Percentiles rank a stretch among this genome's conserved stretches.
phyloP scores from a whole-genome alignment of 2,329 filamentous ascomycete species.

The Xylaria sp. region DNA sequence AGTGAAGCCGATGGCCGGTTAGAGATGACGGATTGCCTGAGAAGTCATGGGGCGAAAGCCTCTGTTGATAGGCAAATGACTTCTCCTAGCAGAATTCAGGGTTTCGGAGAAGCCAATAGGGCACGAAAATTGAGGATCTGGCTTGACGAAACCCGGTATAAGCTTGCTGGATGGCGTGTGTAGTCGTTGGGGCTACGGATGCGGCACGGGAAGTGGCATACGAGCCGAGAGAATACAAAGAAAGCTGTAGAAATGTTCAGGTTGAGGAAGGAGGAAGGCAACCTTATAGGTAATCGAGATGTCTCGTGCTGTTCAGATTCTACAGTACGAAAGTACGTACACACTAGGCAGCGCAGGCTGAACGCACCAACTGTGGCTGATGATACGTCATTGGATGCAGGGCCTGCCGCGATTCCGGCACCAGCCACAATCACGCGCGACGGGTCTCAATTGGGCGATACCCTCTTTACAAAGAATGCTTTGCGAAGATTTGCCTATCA shows the following conservation, averaged over 20 bases:
- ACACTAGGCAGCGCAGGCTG: conserved; percentile 9
- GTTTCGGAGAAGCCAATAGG: neutral
- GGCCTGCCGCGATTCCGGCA: conserved; percentile 3
- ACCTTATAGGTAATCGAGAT: conserved; percentile 19
- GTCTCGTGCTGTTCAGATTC: conserved; percentile 24
- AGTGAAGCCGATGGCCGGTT: conserved; percentile 22
- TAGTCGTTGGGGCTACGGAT: conserved; percentile 17
- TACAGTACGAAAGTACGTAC: neutral
- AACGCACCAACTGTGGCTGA: conserved; percentile 18
- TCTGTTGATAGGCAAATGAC: conserved; percentile 23
- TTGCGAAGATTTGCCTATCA: neutral
- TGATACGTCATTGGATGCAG: conserved; percentile 18
- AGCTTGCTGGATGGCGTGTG: neutral
- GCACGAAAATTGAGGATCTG: neutral
- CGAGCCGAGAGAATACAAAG: conserved; percentile 19
- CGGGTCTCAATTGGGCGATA: too few relatives aligned
- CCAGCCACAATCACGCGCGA: conserved; percentile 4
- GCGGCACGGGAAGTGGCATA: conserved; percentile 19
- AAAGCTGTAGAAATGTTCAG: conserved; percentile 18
- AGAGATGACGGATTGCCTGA: conserved; percentile 23
- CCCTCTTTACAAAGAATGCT: too few relatives aligned
- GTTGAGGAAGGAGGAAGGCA: conserved; percentile 17
- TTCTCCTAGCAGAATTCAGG: conserved; percentile 5
- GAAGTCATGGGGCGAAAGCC: conserved; percentile 29
- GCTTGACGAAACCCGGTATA: neutral